A percentile compares a stretch with the other conserved stretches of the same genome.
phyloP scores from a whole-genome alignment of 116 monocot genomes.

The Dioscorea cayenensis region DNA sequence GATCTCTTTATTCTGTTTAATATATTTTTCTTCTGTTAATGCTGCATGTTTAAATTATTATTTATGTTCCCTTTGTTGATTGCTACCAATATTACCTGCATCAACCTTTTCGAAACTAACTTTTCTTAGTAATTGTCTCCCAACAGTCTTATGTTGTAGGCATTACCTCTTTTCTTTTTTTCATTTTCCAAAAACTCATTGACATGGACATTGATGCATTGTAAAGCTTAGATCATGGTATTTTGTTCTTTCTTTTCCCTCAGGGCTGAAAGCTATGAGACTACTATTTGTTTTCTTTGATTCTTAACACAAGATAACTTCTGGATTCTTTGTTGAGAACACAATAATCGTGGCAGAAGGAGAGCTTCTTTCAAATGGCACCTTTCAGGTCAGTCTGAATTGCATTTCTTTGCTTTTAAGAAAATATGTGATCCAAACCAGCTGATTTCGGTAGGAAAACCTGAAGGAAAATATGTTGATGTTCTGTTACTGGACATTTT shows the following conservation, averaged over 20 bases:
- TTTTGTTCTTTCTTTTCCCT: background rate
- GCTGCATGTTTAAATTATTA: no score
- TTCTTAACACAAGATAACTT: constrained; percentile 78
- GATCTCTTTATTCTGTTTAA: no score
- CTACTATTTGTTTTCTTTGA: constrained; percentile 50
- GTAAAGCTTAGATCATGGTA: no score
- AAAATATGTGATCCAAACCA: background rate
- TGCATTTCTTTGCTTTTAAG: constrained; percentile 3
- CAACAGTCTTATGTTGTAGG: no score
- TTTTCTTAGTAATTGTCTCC: no score
- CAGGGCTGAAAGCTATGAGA: background rate
- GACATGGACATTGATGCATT: no score
- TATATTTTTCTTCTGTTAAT: no score
- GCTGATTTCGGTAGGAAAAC: background rate
- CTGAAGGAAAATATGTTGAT: background rate
- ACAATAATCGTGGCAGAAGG: constrained; percentile 94
- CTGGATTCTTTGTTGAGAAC: constrained; percentile 94
- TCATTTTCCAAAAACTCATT: no score
- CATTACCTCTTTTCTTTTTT: no score
- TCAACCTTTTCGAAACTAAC: no score
- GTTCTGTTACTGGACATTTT: background rate
- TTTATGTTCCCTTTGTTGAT: no score
- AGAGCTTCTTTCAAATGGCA: constrained; percentile 75
- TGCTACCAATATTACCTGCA: no score
- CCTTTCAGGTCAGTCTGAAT: constrained; percentile 59